Evolutionary conservation across 73 alveolate genomes (phyloP).

Genomic region (Tetrahymena elliotti): DNA sequence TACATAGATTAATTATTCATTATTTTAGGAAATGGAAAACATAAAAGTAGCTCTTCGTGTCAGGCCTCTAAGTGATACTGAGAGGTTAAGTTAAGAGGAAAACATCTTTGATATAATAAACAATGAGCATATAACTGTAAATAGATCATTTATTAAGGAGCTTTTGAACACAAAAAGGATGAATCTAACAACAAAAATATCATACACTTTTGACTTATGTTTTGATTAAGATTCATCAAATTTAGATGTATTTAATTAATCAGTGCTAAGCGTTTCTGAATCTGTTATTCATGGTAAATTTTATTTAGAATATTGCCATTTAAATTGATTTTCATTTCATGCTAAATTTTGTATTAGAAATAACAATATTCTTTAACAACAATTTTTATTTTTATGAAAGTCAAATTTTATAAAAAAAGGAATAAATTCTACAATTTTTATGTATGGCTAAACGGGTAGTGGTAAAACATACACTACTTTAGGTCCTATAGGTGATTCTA

Average conservation of each 20-base stretch:
- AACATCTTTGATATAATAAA: not conserved
- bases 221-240: not conserved
- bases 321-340: too few relatives aligned
- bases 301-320: not conserved
- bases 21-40: not conserved
- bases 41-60: not conserved
- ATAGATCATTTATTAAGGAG: not conserved
- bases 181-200: not conserved
- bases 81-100: not conserved
- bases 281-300: not conserved
- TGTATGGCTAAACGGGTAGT: slow-evolving; percentile 87
- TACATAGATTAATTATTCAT: too few relatives aligned
- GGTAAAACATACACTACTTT: slow-evolving; percentile 87
- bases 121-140: not conserved
- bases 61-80: not conserved
- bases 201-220: not conserved
- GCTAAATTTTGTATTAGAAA: too few relatives aligned
- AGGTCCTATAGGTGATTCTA: slow-evolving; percentile 50
- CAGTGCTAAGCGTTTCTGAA: not conserved
- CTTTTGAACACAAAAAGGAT: not conserved
- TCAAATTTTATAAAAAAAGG: slow-evolving; percentile 41
- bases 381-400: too few relatives aligned
- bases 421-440: slow-evolving; percentile 78
- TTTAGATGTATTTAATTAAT: not conserved
- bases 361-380: too few relatives aligned